Evolutionary conservation across 345 rosid species (phyloP).

Genomic region (Salix caprea): DNA sequence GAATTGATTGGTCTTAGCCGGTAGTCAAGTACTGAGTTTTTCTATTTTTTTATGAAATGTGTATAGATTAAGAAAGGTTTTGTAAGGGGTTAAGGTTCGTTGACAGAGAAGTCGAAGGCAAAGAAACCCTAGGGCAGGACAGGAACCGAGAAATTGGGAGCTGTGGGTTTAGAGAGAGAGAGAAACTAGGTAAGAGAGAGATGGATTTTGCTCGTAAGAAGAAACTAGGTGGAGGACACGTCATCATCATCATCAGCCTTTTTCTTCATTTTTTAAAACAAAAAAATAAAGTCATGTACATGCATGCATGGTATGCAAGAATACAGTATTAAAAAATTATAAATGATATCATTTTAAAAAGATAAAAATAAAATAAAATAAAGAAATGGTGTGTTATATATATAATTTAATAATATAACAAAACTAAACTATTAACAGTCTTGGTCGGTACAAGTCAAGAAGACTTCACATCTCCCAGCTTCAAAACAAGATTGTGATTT

Average conservation of each 20-base stretch:
- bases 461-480: no score
- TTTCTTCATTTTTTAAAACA: background rate
- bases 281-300: background rate
- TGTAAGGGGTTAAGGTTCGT: background rate
- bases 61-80: background rate
- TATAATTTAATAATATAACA: no score
- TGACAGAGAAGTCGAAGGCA: background rate
- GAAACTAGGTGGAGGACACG: slow-evolving; percentile 19
- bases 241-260: slow-evolving; percentile 9
- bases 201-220: slow-evolving; percentile 8
- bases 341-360: no score
- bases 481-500: no score
- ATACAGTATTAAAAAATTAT: background rate
- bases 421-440: no score
- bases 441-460: no score
- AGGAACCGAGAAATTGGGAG: background rate
- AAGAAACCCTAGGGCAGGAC: slow-evolving; percentile 24
- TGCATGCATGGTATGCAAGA: background rate
- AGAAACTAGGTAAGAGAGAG: background rate
- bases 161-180: background rate
- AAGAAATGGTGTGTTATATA: no score
- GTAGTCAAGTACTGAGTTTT: background rate
- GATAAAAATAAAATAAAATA: no score
- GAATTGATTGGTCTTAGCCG: background rate
- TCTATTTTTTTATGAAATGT: background rate